These are phyloP conservation scores for Blastobotrys proliferans DNA, from an alignment of 1,139 yeast genomes.

Conservation along the genomic window DNA sequence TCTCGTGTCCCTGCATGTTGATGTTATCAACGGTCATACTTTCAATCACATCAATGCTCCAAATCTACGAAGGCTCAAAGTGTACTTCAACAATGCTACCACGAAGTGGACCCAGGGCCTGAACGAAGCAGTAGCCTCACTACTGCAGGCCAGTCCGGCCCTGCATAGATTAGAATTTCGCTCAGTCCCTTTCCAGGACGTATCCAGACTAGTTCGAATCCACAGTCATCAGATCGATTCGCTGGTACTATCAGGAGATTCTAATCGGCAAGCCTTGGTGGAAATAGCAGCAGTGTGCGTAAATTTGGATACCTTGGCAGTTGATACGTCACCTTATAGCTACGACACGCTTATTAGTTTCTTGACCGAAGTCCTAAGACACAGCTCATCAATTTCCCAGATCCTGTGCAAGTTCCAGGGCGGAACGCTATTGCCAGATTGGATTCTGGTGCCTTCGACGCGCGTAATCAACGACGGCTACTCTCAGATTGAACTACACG, in stretches of 20 bases:
- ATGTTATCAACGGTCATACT: neutral
- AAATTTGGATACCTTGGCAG: no score
- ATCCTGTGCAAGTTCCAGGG: neutral
- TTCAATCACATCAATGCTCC: constrained; percentile 6
- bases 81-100: neutral
- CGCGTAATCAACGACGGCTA: constrained; percentile 1
- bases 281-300: no score
- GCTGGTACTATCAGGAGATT: no score
- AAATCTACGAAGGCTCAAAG: constrained; percentile 7
- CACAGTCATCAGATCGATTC: neutral
- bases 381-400: neutral
- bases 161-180: neutral
- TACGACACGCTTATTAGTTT: neutral
- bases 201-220: neutral
- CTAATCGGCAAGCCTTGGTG: no score
- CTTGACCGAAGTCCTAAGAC: neutral
- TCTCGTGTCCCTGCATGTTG: neutral
- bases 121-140: neutral
- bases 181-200: neutral
- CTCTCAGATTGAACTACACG: neutral
- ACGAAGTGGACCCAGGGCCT: neutral
- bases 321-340: neutral
- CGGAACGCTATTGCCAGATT: neutral
- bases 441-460: neutral
- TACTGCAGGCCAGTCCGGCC: neutral